A percentile compares a stretch with the other conserved stretches of the same genome.
Conservation (phyloP, 192 early-diverging fungal species). For the Coemansia sp. region DNA sequence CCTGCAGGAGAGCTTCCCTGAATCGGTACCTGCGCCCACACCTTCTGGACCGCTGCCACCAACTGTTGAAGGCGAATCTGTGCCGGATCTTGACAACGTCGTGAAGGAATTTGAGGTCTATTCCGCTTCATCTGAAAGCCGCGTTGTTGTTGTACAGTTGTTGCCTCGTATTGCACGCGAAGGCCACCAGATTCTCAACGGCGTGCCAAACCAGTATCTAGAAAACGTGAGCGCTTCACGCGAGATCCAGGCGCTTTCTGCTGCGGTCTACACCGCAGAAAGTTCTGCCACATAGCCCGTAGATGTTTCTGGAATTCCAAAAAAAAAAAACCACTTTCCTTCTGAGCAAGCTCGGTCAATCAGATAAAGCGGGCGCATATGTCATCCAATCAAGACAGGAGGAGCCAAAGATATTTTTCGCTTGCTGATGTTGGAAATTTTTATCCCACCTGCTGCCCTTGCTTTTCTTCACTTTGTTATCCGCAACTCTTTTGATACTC, state of each 20-base stretch:
- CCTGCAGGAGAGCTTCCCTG: constrained; percentile 54
- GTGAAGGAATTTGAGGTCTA: constrained; percentile 63
- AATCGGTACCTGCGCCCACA: constrained; percentile 28
- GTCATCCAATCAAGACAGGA: too few relatives aligned
- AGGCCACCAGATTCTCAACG: constrained; percentile 70
- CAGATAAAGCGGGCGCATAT: background rate
- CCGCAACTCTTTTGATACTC: too few relatives aligned
- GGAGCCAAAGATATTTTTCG: too few relatives aligned
- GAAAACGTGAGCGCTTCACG: constrained; percentile 67
- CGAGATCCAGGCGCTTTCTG: constrained; percentile 75
- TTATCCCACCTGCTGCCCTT: too few relatives aligned
- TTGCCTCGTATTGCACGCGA: constrained; percentile 67
- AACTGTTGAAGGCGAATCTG: constrained; percentile 42
- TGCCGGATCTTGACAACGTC: constrained; percentile 47
- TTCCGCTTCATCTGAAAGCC: constrained; percentile 47
- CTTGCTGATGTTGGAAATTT: too few relatives aligned
- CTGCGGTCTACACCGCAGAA: constrained; percentile 72
- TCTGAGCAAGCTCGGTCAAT: constrained; percentile 1
- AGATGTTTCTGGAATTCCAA: too few relatives aligned
- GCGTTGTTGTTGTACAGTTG: constrained; percentile 61
- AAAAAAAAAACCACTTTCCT: too few relatives aligned
- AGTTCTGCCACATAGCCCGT: constrained; percentile 22
- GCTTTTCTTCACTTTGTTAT: too few relatives aligned
- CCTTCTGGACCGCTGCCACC: constrained; percentile 35
- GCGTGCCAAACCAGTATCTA: constrained; percentile 70